Evolutionary conservation across 139 green algal species (phyloP).

Genomic region (Micractinium sp.): DNA sequence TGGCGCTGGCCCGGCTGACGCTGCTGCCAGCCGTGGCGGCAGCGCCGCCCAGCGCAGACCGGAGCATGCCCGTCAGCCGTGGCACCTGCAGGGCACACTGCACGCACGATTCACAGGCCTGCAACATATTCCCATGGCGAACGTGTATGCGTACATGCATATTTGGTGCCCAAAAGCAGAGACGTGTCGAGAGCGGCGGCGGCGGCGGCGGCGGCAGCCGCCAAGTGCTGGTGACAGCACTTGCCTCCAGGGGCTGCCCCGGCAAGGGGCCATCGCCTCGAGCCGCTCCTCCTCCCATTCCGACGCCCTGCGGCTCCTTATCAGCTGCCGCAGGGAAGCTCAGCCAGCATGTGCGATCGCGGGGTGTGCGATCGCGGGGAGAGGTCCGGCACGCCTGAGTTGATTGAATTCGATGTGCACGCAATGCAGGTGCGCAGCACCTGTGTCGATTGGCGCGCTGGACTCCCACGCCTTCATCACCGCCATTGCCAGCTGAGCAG

Average conservation of each 20-base stretch:
- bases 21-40: constrained; percentile 13
- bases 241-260: constrained; percentile 3
- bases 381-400: too few species aligned
- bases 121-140: not conserved
- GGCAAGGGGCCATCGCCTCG: not conserved
- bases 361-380: too few species aligned
- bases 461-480: too few species aligned
- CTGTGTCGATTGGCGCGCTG: too few species aligned
- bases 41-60: constrained; percentile 37
- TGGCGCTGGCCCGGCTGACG: not conserved
- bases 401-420: too few species aligned
- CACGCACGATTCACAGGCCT: not conserved
- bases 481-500: too few species aligned
- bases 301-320: not conserved
- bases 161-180: too few species aligned
- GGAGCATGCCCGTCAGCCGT: constrained; percentile 56
- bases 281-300: not conserved
- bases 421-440: too few species aligned
- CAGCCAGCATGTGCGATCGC: too few species aligned
- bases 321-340: not conserved
- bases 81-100: constrained; percentile 22
- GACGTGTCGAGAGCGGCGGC: not conserved
- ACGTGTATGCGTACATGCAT: not conserved
- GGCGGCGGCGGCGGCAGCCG: not conserved
- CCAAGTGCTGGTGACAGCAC: not conserved